phyloP scores from a whole-genome alignment of 441 rosid species.

The Aleurites moluccanus region DNA sequence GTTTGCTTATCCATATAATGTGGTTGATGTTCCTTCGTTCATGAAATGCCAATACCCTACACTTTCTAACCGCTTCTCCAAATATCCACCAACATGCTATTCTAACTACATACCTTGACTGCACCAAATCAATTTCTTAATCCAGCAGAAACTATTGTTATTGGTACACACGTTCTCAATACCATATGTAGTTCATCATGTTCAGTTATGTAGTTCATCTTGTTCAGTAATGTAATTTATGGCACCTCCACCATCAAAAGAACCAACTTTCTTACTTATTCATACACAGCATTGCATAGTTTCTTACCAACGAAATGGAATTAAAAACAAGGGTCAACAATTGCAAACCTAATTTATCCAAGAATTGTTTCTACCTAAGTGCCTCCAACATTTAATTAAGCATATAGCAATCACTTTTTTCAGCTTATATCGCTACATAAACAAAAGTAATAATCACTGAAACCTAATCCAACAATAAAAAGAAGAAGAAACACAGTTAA shows the following conservation, averaged over 20 bases:
- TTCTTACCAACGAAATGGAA: neutral
- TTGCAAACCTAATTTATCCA: neutral
- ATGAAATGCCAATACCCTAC: neutral
- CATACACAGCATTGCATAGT: neutral
- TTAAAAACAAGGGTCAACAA: neutral
- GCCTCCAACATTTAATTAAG: neutral
- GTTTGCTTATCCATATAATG: neutral
- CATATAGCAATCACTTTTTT: neutral
- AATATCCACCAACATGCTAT: neutral
- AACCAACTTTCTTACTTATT: neutral
- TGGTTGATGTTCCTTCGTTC: neutral
- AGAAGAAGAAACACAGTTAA: neutral
- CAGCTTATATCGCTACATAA: neutral
- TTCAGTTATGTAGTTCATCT: no score
- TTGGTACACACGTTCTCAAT: neutral
- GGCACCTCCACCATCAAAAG: neutral
- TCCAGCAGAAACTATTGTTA: neutral
- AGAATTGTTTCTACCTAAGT: neutral
- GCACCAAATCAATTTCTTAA: neutral
- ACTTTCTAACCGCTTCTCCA: constrained; percentile 1
- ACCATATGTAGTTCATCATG: neutral
- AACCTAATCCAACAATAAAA: neutral
- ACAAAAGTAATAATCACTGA: neutral
- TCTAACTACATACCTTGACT: neutral
- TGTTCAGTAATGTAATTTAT: no score